Conservation (phyloP, 139 green algal genomes). For the Yamagishiella unicocca region DNA sequence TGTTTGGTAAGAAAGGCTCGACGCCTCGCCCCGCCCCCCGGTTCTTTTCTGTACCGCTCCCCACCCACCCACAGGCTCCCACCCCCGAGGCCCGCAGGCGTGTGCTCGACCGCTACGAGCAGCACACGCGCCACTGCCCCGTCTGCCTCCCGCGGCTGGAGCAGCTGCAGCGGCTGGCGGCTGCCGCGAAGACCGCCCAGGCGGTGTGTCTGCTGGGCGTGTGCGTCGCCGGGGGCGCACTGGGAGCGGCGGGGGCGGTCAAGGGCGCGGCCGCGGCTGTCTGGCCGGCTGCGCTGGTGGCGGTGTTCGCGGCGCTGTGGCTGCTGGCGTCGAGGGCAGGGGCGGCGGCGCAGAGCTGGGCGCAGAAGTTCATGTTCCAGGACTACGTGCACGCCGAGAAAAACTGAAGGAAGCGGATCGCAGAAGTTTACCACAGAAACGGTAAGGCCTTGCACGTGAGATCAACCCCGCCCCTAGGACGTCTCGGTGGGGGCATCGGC, state of each 20-base stretch:
- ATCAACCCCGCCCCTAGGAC: too few relatives aligned
- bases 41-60: neutral
- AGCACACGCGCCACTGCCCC: slow-evolving; percentile 41
- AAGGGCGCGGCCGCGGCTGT: neutral
- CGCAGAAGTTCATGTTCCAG: neutral
- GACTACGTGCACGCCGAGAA: slow-evolving; percentile 34
- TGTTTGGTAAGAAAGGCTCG: neutral
- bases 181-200: neutral
- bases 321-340: neutral
- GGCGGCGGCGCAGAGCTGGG: neutral
- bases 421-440: too few relatives aligned
- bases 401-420: slow-evolving; percentile 17
- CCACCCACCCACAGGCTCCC: neutral
- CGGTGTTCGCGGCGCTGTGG: too few relatives aligned
- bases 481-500: too few relatives aligned
- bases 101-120: slow-evolving; percentile 2
- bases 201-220: neutral
- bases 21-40: too few relatives aligned
- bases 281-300: neutral
- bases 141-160: neutral
- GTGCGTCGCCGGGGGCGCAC: neutral
- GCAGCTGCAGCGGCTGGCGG: neutral
- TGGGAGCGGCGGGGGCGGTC: neutral
- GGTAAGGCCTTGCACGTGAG: too few relatives aligned
- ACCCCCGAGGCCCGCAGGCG: neutral